Evolutionary conservation across 106 monocot species (phyloP), one percentile per base, ranked within the genome.

Genomic region (Posidonia australis): DNA sequence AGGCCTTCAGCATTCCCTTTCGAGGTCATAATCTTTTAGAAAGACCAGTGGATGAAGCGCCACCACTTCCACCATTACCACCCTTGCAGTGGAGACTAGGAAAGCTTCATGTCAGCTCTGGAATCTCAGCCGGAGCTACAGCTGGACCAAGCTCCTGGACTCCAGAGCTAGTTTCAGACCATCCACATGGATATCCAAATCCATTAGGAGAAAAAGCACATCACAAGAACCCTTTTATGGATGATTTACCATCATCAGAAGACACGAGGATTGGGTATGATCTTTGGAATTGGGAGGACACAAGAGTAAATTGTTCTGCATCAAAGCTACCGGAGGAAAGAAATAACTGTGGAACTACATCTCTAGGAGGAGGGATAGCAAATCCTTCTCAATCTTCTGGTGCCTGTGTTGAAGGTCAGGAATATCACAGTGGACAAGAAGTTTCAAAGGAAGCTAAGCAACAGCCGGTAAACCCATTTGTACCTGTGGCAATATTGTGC

Each of bases 41-140:
- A 67, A 16, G 51, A 13, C 18, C 61, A 68, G 44, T 72, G 20
- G 68, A 78, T 56, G 84, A 86, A 64, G 65, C 74, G 44, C 86
- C 86, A 58, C 96, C 93, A 47, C 81, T 82, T 64, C 94, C 87
- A 19, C 86, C 90, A 29, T 83, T 90, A 62, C 94, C 86, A 24
- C 96, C 96, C 26, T 54, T 96, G 45, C 65, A 82, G 44, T 96
- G 96, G 96, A 96, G 86, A 76, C 58, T 75, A 46, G 90, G 87
- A 75, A 96, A 84, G 63, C 65, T 72, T 68, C 72, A 36, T n/a
- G 51, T 57, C 18, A 70, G 77, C 13, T 66, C 77, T 66, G 28
- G 67, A 44, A 21, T 60, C 18, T 10, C 77, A 67, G 30, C 41
- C 57, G 63, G 44, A 41, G 68, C 63, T 60, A 28, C 48, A 47